Base-by-base conservation (phyloP, 2,329 filamentous ascomycete species). In the Hypoxylon sp. region DNA sequence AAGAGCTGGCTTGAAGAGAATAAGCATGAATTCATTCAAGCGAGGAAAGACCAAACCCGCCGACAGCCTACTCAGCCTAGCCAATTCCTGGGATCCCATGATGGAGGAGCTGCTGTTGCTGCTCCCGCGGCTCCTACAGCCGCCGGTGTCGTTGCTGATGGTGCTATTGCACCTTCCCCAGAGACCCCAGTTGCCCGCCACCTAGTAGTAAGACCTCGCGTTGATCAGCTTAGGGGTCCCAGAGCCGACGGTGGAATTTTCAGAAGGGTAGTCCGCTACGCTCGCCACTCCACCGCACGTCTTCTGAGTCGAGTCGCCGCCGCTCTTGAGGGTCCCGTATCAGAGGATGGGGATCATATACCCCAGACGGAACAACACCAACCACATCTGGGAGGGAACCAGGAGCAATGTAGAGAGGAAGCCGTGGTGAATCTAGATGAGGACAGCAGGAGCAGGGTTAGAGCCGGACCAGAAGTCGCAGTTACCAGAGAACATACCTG, bases 1-100 rank as follows among this genome's bases (percentile, higher is more conserved):
- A 51, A 47, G 14, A 33, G 39, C 35, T 72, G 70, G 65, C 63
- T 72, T 9, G 57, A 65, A 19, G 33, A 33, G n/a, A 46, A 69
- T 53, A 70, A 67, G 42, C 24, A 61, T 5, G 29, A 57, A 14
- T 70, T 71, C 44, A 56, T 63, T 26, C 47, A 48, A 53, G 58
- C 46, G 9, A 39, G 51, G 10, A 2, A 42, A 13, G 42, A 47
- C 10, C 22, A 11, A 56, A 5, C 57, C 24, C 52, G 37, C 1
- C 14, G 31, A 29, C 35, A 52, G 13, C 5, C 14, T 5, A 17
- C 47, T 22, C 46, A 22, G 6, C n/a, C 17, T 24, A 50, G 48
- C 11, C 44, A 19, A 2, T 11, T 35, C 13, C 35, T 47, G n/a
- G 26, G 37, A 5, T 14, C 35, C 5, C 22, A 50, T 14, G 35